Base-by-base conservation (phyloP, 257 asterid genomes). In the Solanum ahanhuiri region DNA sequence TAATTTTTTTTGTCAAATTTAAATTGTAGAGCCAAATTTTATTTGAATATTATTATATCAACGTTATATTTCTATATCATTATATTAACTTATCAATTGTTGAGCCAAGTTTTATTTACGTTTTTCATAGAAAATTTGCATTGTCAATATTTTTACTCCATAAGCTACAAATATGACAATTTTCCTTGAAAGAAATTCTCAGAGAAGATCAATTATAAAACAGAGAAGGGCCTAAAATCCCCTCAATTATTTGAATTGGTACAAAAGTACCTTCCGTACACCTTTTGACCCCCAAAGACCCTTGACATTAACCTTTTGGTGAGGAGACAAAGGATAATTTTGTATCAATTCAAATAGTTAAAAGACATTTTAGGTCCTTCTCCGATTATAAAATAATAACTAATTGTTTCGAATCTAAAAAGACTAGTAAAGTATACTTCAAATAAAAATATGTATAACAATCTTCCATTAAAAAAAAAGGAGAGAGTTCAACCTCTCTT, bases 301-400 rank as follows among this genome's bases (percentile, higher is more conserved):
- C 54, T 45, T 45, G 18, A 12, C 54, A 0, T 45, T 0, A 45
- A 45, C 0, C 0, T 12, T 45, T 45, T 45, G 18, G 18, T 45
- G 54, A 0, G 54, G 54, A 0, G 54, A 45, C 18, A 0, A 0
- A 0, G 18, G 0, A 0, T 45, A 45, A 12, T 45, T 45, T 45
- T 45, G 54, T 45, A 12, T 12, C 54, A 12, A 12, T 45, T 45
- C 54, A 45, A 45, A 0, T 45, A 45, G 54, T 12, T 45, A 45
- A 45, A 45, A 45, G 54, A 0, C 54, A 45, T 45, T 45, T 12
- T 45, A 45, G 54, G 6, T 0, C 54, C 54, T 45, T 45, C 6
- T 12, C 0, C 18, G 54, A 45, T 45, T 45, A 45, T 45, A 12
- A 45, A 45, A 45, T 11, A 11, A 45, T 45, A 45, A 45, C 54